These are phyloP conservation scores for Quercus cerris DNA, from an alignment of 306 rosid genomes.

Conservation along the genomic window DNA sequence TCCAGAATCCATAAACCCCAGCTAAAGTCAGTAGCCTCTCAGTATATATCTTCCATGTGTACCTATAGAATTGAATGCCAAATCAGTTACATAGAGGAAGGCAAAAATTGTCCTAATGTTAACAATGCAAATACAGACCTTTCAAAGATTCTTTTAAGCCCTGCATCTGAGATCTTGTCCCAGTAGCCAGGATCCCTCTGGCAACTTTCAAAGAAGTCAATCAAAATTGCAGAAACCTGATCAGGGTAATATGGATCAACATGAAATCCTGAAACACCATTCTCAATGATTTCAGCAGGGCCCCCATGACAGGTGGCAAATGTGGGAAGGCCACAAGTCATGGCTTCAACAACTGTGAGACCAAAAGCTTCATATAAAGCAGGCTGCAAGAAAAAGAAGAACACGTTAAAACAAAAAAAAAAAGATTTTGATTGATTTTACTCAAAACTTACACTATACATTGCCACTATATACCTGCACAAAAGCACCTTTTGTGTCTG, in stretches of 20 bases:
- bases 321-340: slow-evolving; percentile 92
- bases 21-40: slow-evolving; percentile 89
- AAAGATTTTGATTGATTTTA: no score
- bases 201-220: slow-evolving; percentile 61
- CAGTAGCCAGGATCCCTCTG: slow-evolving; percentile 71
- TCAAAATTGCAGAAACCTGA: slow-evolving; percentile 51
- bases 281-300: slow-evolving; percentile 93
- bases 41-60: slow-evolving; percentile 93
- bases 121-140: slow-evolving; percentile 32
- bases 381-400: slow-evolving; percentile 53
- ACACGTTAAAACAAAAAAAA: no score
- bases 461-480: slow-evolving; percentile 55
- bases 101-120: slow-evolving; percentile 7
- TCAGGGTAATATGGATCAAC: slow-evolving; percentile 94
- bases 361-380: slow-evolving; percentile 98
- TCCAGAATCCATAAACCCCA: slow-evolving; percentile 95
- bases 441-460: no score
- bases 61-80: slow-evolving; percentile 36
- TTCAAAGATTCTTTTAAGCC: slow-evolving; percentile 79
- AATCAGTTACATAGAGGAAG: no score
- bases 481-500: slow-evolving; percentile 85
- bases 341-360: slow-evolving; percentile 94
- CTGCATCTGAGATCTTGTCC: slow-evolving; percentile 70
- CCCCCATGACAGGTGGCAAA: slow-evolving; percentile 95
- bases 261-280: slow-evolving; percentile 83